Evolutionary conservation across 2,329 filamentous ascomycete genomes (phyloP).

Genomic region (Claviceps capensis): DNA sequence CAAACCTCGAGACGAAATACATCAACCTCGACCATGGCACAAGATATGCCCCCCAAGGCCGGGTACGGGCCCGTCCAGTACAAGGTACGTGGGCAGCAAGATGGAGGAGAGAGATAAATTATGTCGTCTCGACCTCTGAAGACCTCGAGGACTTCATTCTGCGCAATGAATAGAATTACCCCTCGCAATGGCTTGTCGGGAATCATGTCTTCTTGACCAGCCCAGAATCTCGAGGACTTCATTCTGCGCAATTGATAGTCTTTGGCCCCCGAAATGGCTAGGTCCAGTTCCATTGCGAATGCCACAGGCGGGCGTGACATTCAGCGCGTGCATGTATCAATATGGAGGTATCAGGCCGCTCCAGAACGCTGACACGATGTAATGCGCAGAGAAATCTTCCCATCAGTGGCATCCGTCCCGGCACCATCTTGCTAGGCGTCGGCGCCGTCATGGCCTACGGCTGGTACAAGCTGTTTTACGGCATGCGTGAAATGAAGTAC

Average conservation of each 20-base stretch:
- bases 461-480: slow-evolving; percentile 73
- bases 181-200: not conserved
- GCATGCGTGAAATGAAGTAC: slow-evolving; percentile 85
- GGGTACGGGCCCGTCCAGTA: slow-evolving; percentile 97
- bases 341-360: too few relatives aligned
- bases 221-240: too few relatives aligned
- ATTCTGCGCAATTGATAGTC: not conserved
- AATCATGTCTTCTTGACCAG: too few relatives aligned
- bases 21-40: slow-evolving; percentile 61
- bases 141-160: too few relatives aligned
- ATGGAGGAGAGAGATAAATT: not conserved
- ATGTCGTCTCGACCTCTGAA: too few relatives aligned
- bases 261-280: not conserved
- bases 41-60: slow-evolving; percentile 92
- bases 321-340: not conserved
- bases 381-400: slow-evolving; percentile 69
- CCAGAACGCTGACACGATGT: not conserved
- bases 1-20: not conserved
- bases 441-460: slow-evolving; percentile 75
- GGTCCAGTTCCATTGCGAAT: too few relatives aligned
- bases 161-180: not conserved
- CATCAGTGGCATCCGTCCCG: slow-evolving; percentile 75
- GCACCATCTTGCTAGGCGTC: slow-evolving; percentile 62
- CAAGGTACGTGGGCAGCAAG: slow-evolving; percentile 49
- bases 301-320: too few relatives aligned